These are phyloP conservation scores for Daldinia concentrica DNA, from an alignment of 495 filamentous ascomycete genomes.

Conservation along the genomic window DNA sequence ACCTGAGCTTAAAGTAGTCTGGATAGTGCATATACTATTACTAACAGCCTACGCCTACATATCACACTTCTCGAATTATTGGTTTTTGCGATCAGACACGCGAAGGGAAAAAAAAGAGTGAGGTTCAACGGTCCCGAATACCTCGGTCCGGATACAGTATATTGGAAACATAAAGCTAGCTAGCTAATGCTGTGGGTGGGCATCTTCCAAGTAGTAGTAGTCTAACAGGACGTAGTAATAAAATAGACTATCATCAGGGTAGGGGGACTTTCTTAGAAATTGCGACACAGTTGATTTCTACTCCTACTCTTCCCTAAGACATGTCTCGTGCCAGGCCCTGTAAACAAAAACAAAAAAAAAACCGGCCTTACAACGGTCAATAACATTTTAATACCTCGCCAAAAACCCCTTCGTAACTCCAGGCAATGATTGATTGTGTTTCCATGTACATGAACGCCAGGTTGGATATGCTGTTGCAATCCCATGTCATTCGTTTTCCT, in stretches of 20 bases:
- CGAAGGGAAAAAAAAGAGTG: not conserved
- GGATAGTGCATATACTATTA: not conserved
- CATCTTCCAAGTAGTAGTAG: conserved; percentile 4
- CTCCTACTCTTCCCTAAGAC: conserved; percentile 9
- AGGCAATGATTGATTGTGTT: conserved; percentile 29
- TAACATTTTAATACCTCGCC: conserved; percentile 36
- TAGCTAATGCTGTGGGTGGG: conserved; percentile 16
- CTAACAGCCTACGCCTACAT: not conserved
- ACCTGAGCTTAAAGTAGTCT: not conserved
- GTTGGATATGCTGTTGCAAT: conserved; percentile 19
- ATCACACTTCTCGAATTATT: conserved; percentile 9
- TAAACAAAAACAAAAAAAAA: conserved; percentile 11
- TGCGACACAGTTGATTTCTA: not conserved
- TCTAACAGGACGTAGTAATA: conserved; percentile 17
- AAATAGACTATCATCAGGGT: conserved; percentile 3
- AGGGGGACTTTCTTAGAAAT: not conserved
- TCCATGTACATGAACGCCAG: conserved; percentile 29
- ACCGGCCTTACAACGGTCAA: conserved; percentile 19
- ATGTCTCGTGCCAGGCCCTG: conserved; percentile 20
- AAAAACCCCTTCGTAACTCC: conserved; percentile 35
- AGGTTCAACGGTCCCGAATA: not conserved
- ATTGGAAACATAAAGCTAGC: conserved; percentile 19
- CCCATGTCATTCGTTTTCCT: conserved; percentile 19
- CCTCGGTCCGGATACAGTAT: conserved; percentile 14
- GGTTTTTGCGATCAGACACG: not conserved